A percentile compares a stretch with the other conserved stretches of the same genome.
phyloP scores from a whole-genome alignment of 768 basidiomycete genomes.

The Kwoniella sp. region DNA sequence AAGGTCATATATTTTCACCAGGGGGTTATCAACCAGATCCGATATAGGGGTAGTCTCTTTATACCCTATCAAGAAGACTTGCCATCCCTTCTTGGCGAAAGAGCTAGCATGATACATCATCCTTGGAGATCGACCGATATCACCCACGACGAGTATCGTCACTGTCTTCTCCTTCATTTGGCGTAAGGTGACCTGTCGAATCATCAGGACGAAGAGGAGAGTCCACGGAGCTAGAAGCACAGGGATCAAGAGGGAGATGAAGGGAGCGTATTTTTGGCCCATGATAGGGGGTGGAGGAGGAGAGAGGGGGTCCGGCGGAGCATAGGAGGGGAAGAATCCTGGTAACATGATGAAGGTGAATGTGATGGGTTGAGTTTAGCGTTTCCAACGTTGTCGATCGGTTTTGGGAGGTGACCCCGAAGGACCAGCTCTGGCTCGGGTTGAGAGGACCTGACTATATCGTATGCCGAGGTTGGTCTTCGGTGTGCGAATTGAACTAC shows the following conservation, averaged over 20 bases:
- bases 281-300: neutral
- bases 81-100: constrained; percentile 76
- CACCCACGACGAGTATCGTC: constrained; percentile 89
- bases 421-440: too few species aligned
- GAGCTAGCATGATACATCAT: constrained; percentile 99
- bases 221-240: constrained; percentile 17
- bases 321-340: constrained; percentile 7
- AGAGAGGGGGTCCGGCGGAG: neutral
- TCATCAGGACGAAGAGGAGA: constrained; percentile 11
- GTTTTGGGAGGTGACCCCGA: too few species aligned
- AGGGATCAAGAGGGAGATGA: constrained; percentile 18
- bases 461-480: too few species aligned
- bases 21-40: constrained; percentile 68
- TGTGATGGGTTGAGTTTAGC: too few species aligned
- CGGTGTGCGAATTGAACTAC: too few species aligned
- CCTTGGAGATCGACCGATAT: constrained; percentile 90
- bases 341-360: neutral
- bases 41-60: constrained; percentile 75
- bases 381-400: too few species aligned
- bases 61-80: constrained; percentile 82
- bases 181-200: constrained; percentile 6
- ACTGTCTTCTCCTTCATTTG: constrained; percentile 60
- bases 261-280: neutral
- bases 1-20: constrained; percentile 69
- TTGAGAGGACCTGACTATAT: too few species aligned